Percentiles rank a stretch among this genome's conserved stretches.
Conservation (phyloP, 202 grass and related monocot species). For the Zizania palustris region DNA sequence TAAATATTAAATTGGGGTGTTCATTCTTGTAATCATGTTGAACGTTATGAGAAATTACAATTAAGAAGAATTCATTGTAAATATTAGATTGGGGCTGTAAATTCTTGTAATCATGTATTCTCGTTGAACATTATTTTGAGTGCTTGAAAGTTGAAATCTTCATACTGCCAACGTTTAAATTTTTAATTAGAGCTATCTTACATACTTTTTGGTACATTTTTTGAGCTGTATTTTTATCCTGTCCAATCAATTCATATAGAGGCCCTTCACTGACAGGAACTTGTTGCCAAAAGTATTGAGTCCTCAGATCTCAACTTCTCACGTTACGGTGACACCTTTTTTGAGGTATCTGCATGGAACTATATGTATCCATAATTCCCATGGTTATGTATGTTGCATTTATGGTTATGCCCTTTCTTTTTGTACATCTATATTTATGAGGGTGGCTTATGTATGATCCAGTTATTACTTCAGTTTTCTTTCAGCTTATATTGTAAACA, state of each 20-base stretch:
- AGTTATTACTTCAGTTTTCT: neutral
- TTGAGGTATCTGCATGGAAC: conserved; percentile 55
- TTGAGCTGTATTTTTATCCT: neutral
- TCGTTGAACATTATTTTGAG: conserved; percentile 2
- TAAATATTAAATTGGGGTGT: too few relatives aligned
- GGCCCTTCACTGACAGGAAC: conserved; percentile 57
- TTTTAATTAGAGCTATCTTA: conserved; percentile 8
- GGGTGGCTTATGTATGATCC: neutral
- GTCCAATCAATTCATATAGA: conserved; percentile 16
- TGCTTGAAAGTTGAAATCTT: neutral
- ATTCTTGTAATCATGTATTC: neutral
- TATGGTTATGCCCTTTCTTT: conserved; percentile 8
- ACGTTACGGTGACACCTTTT: conserved; percentile 92
- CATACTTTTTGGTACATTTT: neutral
- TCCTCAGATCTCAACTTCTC: conserved; percentile 94
- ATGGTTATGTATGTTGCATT: conserved; percentile 26
- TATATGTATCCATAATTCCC: conserved; percentile 27
- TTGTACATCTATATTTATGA: neutral
- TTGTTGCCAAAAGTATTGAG: conserved; percentile 89
- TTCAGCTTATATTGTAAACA: conserved; percentile 1
- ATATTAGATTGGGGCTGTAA: neutral
- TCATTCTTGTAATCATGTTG: too few relatives aligned
- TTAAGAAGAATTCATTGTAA: neutral
- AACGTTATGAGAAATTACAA: neutral
- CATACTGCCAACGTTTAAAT: conserved; percentile 3